A percentile compares a stretch with the other conserved stretches of the same genome.
phyloP scores from a whole-genome alignment of 805 yeast species.

The Brettanomyces nanus region DNA sequence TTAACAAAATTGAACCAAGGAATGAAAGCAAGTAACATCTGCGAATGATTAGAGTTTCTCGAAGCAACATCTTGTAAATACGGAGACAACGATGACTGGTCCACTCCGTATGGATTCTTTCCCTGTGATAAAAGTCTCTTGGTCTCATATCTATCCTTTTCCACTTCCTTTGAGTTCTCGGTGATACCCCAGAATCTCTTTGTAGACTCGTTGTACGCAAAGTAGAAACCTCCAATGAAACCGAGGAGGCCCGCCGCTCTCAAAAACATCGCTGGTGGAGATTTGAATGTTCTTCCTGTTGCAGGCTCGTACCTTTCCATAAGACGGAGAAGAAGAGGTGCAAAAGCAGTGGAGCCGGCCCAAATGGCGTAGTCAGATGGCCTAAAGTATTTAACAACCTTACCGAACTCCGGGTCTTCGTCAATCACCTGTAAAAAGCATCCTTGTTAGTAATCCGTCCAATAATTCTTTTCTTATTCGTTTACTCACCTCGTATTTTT shows the following conservation, averaged over 20 bases:
- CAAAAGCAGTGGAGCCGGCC: slow-evolving; percentile 39
- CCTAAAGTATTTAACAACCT: slow-evolving; percentile 70
- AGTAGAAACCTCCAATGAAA: slow-evolving; percentile 60
- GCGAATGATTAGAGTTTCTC: slow-evolving; percentile 70
- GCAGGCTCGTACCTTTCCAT: slow-evolving; percentile 42
- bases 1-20: slow-evolving; percentile 80
- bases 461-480: neutral
- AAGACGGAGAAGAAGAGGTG: slow-evolving; percentile 37
- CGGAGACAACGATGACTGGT: slow-evolving; percentile 47
- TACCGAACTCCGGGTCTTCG: slow-evolving; percentile 65
- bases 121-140: slow-evolving; percentile 59
- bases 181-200: slow-evolving; percentile 71
- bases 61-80: slow-evolving; percentile 69
- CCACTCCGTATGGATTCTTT: slow-evolving; percentile 55
- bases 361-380: slow-evolving; percentile 50
- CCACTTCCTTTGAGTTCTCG: slow-evolving; percentile 66
- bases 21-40: slow-evolving; percentile 46
- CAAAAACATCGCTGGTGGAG: slow-evolving; percentile 46
- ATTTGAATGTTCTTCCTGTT: slow-evolving; percentile 35
- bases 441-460: neutral
- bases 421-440: slow-evolving; percentile 59
- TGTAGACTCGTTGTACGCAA: slow-evolving; percentile 60
- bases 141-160: slow-evolving; percentile 65
- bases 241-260: slow-evolving; percentile 61
- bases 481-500: slow-evolving; percentile 21